phyloP scores from a whole-genome alignment of 2,329 filamentous ascomycete species.

The Acrodontium crateriforme region DNA sequence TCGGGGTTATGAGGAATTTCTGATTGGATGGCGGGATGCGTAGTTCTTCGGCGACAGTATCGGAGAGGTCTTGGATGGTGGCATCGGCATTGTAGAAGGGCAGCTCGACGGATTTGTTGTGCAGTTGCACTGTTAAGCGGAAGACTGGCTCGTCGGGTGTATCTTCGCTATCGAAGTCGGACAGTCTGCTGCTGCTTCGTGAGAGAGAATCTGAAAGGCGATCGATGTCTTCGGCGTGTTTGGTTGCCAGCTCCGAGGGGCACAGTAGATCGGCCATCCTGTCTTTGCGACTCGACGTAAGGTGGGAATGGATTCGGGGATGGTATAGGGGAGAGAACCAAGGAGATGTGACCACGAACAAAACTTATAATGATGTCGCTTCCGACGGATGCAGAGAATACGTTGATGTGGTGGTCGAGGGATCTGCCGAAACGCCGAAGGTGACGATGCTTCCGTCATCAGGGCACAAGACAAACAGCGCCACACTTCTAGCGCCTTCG shows the following conservation, averaged over 20 bases:
- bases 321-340: too few species aligned
- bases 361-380: too few species aligned
- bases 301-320: too few species aligned
- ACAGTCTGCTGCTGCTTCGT: conserved; percentile 1
- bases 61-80: conserved; percentile 45
- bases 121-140: conserved; percentile 39
- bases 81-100: conserved; percentile 32
- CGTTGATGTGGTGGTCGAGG: too few species aligned
- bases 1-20: conserved; percentile 52
- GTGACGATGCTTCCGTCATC: too few species aligned
- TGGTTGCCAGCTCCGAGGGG: background rate
- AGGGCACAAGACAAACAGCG: too few species aligned
- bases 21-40: conserved; percentile 50
- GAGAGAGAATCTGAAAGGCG: conserved; percentile 3
- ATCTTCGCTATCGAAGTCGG: conserved; percentile 6
- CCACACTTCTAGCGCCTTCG: too few species aligned
- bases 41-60: conserved; percentile 41
- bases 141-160: conserved; percentile 15
- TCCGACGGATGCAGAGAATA: too few species aligned
- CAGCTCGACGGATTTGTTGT: conserved; percentile 37
- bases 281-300: too few species aligned
- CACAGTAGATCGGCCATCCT: background rate
- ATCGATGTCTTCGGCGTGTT: background rate
- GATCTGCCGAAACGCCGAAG: too few species aligned
- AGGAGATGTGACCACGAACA: too few species aligned